These are phyloP conservation scores for Colletotrichum musae DNA, from an alignment of 2,329 filamentous ascomycete species.

Conservation along the genomic window DNA sequence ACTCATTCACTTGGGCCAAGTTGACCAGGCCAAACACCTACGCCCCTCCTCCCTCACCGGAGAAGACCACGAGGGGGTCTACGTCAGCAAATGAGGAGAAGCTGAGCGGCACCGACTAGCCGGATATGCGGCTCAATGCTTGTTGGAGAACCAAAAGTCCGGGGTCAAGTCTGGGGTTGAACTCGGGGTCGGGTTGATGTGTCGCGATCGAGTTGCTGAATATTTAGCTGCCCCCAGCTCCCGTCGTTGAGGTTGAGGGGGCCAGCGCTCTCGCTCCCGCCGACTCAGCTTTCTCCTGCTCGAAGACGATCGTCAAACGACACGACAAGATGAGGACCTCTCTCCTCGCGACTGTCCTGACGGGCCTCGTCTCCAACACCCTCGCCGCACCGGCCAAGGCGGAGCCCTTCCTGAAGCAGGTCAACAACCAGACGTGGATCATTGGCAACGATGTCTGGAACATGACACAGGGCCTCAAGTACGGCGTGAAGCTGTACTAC, in stretches of 20 bases:
- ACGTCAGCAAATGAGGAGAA: conserved; percentile 8
- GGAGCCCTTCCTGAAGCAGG: conserved; percentile 47
- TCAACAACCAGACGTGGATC: conserved; percentile 48
- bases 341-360: conserved; percentile 24
- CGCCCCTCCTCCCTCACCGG: not conserved
- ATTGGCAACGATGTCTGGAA: conserved; percentile 52
- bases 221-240: conserved; percentile 1
- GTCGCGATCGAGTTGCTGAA: not conserved
- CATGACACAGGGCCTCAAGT: conserved; percentile 45
- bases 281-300: not conserved
- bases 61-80: conserved; percentile 8
- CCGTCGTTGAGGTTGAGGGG: not conserved
- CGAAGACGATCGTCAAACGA: not conserved
- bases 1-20: conserved; percentile 1
- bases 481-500: conserved; percentile 48
- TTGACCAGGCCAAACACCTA: too few relatives aligned
- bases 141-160: not conserved
- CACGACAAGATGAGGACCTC: conserved; percentile 24
- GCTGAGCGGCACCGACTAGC: conserved; percentile 19
- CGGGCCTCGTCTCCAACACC: conserved; percentile 16
- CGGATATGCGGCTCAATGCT: conserved; percentile 22
- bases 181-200: conserved; percentile 7
- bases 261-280: not conserved
- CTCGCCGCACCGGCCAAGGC: conserved; percentile 16
- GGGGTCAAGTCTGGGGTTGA: conserved; percentile 6